Evolutionary conservation across 371 early-diverging fungal genomes (phyloP), one percentile per base, ranked within the genome.

Genomic region (Lichtheimia ornata): DNA sequence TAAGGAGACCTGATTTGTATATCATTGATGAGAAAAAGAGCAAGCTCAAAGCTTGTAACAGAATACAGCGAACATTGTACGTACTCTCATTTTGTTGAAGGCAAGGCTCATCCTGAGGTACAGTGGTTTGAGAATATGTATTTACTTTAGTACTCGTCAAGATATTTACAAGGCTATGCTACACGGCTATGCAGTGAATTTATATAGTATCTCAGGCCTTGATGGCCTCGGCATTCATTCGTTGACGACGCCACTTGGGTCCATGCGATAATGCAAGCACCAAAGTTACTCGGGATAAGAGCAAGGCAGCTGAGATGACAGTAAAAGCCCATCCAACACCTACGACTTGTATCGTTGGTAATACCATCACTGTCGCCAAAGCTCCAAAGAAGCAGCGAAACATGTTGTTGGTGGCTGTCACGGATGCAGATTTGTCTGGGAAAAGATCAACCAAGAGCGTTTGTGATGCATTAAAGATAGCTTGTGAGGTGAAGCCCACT

Each of bases 401-500:
- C 17, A 73, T 55, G 41, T 77, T 77, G 59, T 77, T 81, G 7
- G 72, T 69, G 4, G 77, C 81, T 15, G 66, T 66, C 27, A 77
- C 69, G 1, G 81, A 69, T 14, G 81, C 77, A 2, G 77, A 75
- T 15, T 65, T 63, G 0, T 57, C 61, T 24, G 81, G 81, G 49
- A 70, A 81, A 6, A 77, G 50, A 40, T 81, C 81, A 9, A 81
- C 71, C 5, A 81, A 30, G 13, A 81, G 62, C 3, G 77, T 81
- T 54, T 69, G 67, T 5, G 64, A 61, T 11, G 73, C 63, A 59
- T 72, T 75, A 27, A 74, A 69, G n/a, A 70, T 72, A 0, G 67
- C 71, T 45, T 72, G 64, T 0, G 71, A 64, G 6, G 62, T 56
- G 49, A 58, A 70, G 12, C 72, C 71, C 40, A 80, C 79, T 79